Base-by-base conservation (phyloP, 345 rosid genomes). In the Zanthoxylum bungeanum region DNA sequence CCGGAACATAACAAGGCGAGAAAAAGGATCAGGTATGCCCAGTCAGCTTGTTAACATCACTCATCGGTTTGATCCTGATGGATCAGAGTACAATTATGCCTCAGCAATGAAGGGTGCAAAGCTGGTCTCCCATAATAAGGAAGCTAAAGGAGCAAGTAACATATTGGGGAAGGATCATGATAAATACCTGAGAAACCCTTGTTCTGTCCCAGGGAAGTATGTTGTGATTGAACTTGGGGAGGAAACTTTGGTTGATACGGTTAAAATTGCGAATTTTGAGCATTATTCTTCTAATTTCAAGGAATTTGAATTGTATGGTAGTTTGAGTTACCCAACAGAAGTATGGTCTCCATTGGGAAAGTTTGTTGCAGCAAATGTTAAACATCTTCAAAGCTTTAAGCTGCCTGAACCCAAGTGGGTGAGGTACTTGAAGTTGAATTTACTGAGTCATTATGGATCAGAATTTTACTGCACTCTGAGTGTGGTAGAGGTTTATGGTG, bases 391-490 rank as follows among this genome's bases (percentile, higher is more conserved):
- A 70, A 76, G 84, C 57, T 94, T 94, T 76, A 83, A 87, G 75
- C 84, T 94, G 60, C 80, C 81, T 1, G 95, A 92, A 75, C 93
- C 98, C 37, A 94, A 92, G 80, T 94, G 97, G 97, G 82, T 86
- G 70, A 87, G 98, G 80, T 94, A 94, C 78, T 80, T 94, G 78
- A 92, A 86, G 77, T 68, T 94, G 51, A 86, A 82, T 56, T 77
- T 91, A 72, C 76, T 84, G 10, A 88, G 93, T 70, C 98, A 94
- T 78, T 90, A 94, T n/a, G 97, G 98, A 2, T 88, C 95, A 14
- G 95, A 89, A 83, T 89, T 88, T 86, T 94, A 94, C 80, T 94
- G 98, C 85, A 94, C 97, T 0, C 64, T 94, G 71, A 92, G 97
- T 63, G 87, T 83, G 55, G 76, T 92, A 11, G 97, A 92, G 83